Percentiles rank a stretch among this genome's conserved stretches.
Conservation (phyloP, 345 rosid species). For the Acer yangbiense region DNA sequence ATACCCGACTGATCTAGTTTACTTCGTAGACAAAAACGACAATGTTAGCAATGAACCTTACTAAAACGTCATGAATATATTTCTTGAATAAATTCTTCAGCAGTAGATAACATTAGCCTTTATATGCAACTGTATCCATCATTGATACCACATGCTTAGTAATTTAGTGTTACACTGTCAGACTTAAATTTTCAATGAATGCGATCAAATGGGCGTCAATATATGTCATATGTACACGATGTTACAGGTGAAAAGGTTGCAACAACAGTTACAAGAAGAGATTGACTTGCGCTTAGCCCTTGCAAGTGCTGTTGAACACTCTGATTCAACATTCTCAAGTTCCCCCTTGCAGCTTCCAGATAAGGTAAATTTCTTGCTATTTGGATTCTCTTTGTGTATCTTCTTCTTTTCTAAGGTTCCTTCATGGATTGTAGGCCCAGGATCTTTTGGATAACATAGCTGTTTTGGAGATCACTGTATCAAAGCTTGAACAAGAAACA, state of each 20-base stretch:
- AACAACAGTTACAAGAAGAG: slow-evolving; percentile 74
- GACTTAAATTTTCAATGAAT: background rate
- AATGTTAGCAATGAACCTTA: background rate
- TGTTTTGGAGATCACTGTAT: slow-evolving; percentile 62
- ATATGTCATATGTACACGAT: slow-evolving; percentile 12
- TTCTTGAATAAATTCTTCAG: background rate
- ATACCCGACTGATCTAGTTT: background rate
- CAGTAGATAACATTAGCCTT: background rate
- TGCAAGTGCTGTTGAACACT: slow-evolving; percentile 66
- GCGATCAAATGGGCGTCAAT: background rate
- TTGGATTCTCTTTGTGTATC: slow-evolving; percentile 15
- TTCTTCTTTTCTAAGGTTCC: slow-evolving; percentile 18
- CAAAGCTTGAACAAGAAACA: slow-evolving; percentile 81
- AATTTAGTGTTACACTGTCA: background rate
- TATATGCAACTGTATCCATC: background rate
- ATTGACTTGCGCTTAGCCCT: slow-evolving; percentile 65
- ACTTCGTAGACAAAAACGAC: background rate
- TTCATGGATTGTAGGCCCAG: slow-evolving; percentile 51
- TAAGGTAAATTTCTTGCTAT: slow-evolving; percentile 45
- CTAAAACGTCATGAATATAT: background rate
- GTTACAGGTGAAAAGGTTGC: slow-evolving; percentile 69
- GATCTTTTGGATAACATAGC: slow-evolving; percentile 78
- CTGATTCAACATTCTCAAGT: slow-evolving; percentile 44
- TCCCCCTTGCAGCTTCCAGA: slow-evolving; percentile 70
- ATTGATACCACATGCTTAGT: slow-evolving; percentile 2